phyloP scores from a whole-genome alignment of 2,329 filamentous ascomycete species.

The Scedosporium boydii region DNA sequence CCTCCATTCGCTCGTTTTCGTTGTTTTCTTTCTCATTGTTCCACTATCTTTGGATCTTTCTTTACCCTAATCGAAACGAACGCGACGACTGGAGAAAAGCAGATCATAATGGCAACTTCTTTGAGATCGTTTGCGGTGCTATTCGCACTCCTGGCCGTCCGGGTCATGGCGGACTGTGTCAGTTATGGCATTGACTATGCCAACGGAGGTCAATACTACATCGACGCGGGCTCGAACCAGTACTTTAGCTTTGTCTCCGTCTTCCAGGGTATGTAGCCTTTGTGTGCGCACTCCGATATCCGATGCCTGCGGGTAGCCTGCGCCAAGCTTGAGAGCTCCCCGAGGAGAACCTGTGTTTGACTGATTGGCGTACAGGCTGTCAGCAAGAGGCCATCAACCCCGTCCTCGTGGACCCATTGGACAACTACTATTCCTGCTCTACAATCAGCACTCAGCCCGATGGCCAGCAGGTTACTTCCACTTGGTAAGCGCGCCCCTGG shows the following conservation, averaged over 20 bases:
- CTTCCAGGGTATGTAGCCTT: conserved; percentile 21
- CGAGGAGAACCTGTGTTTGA: background rate
- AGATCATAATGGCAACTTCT: background rate
- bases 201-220: conserved; percentile 28
- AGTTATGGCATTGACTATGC: conserved; percentile 28
- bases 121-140: conserved; percentile 7
- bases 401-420: conserved; percentile 21
- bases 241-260: conserved; percentile 28
- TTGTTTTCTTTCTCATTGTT: background rate
- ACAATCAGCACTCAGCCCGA: conserved; percentile 22
- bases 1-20: background rate
- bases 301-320: background rate
- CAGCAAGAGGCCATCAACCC: conserved; percentile 23
- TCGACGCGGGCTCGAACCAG: conserved; percentile 25
- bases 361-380: conserved; percentile 18
- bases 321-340: background rate
- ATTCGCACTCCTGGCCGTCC: conserved; percentile 13
- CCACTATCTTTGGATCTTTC: background rate
- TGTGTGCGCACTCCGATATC: background rate
- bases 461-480: conserved; percentile 24
- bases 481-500: conserved; percentile 20
- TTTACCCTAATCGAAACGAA: background rate
- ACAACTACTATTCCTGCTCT: conserved; percentile 24
- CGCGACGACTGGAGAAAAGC: background rate
- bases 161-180: conserved; percentile 17